Evolutionary conservation across 177 flowering plant genomes (phyloP), one percentile per base, ranked within the genome.

Genomic region (Telopea speciosissima): DNA sequence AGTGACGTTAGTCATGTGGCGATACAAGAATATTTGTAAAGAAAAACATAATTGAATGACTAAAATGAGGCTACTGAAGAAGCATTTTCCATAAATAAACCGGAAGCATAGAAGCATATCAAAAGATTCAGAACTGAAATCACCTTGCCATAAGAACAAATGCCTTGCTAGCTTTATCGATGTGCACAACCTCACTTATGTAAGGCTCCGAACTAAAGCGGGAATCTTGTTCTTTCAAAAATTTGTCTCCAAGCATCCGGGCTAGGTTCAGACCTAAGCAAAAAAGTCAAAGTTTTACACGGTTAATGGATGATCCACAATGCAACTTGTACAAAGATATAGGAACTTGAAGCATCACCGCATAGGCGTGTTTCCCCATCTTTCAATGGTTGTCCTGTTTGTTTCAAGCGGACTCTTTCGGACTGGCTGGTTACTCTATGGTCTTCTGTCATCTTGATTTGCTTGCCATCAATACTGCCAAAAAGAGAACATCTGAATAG

Each of bases 201-300:
- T 86, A 89, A 64, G 99, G 99, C 75, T 86, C 93, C 49, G 97
- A 81, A 84, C 92, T 88, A 81, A 95, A 92, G 61, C 99, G 91
- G 65, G 77, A 69, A 59, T 95, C 99, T 56, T 92, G 97, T 81
- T 95, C 88, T 81, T 95, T 95, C 36, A 91, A 77, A 81, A 87
- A 95, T 70, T 93, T 95, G 83, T 95, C 98, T 63, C 99, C 99
- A 73, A 95, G 97, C 98, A 93, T 89, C 73, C 99, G 83, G 68
- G 90, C 96, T 74, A 95, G 91, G 78, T 90, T 92, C 70, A 95
- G 73, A 69, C 99, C 99, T 95, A 78, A 76, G 78, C 0, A 16
- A 8, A 68, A 23, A 9, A 44, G 0, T 28, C 22, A 62, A 21
- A 3, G 14, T 33, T 12, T 63, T 33, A 28, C 21, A 10, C 13